Base-by-base conservation (phyloP, 2,329 filamentous ascomycete species). In the Pyrenophora seminiperda region DNA sequence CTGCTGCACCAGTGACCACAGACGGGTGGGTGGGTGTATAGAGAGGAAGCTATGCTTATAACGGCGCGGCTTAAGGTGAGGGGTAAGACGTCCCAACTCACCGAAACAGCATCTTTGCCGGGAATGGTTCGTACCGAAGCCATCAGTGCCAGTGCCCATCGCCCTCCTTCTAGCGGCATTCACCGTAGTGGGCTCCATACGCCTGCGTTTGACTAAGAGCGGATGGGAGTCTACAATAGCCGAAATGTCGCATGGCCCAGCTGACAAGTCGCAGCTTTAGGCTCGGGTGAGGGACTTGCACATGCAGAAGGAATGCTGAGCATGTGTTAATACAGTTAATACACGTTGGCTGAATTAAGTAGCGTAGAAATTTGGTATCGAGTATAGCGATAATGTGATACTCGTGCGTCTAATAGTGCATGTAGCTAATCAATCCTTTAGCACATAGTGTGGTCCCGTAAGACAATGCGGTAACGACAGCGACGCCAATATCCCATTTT, bases 331-430 rank as follows among this genome's bases (percentile, higher is more conserved):
- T 30, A 19, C 18, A 17, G 19, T 38, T 17, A 29, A 32, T 30
- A 19, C 18, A 17, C 15, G 34, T 24, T 42, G 32, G 33, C 30
- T 20, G 18, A 29, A 27, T 34, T 18, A 19, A 46, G 14, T 42
- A 38, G 20, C 22, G 41, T 44, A 34, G 33, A 41, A 40, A 40
- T 39, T 43, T 34, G 32, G 31, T 47, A 22, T 6, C 37, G 18
- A 47, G 30, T 54, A 46, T 41, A 29, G 42, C 47, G 50, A 42
- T 33, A 41, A 47, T 53, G 31, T 59, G 44, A 53, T 58, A 51
- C 61, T 65, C 61, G 51, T 65, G 43, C 42, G 52, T 61, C 54
- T 61, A 61, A 10, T 27, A 42, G 50, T 59, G 52, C 43, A 37
- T 52, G 33, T 56, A 53, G 50, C 47, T 34, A 54, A 47, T 41